Conservation (phyloP, 176 grass and related monocot species). For the Thinopyrum elongatum region DNA sequence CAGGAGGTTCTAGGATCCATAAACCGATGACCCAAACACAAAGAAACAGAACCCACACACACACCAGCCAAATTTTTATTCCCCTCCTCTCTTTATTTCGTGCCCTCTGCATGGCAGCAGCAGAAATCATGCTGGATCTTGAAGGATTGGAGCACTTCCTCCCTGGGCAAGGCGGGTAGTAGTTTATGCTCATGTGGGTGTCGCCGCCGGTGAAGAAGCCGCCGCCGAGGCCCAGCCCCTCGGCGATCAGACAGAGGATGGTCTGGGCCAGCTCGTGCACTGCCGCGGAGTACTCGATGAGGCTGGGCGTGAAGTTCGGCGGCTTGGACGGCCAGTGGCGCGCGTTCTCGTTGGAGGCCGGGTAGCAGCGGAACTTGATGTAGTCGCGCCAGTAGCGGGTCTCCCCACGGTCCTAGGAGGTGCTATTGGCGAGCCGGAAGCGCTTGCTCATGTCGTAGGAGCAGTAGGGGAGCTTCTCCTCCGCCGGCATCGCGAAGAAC, state of each 20-base stretch:
- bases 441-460: background rate
- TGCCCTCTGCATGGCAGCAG: background rate
- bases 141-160: slow-evolving; percentile 51
- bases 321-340: slow-evolving; percentile 60
- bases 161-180: slow-evolving; percentile 34
- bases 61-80: background rate
- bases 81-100: background rate
- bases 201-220: background rate
- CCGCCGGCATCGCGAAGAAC: background rate
- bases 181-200: slow-evolving; percentile 30
- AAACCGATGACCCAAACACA: background rate
- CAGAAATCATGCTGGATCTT: background rate
- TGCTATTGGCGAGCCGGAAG: slow-evolving; percentile 23
- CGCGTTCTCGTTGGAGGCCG: slow-evolving; percentile 13
- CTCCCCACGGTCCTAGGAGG: slow-evolving; percentile 39
- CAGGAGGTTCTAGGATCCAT: too few species aligned
- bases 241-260: slow-evolving; percentile 15
- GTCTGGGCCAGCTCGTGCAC: slow-evolving; percentile 35
- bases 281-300: background rate
- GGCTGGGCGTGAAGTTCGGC: background rate
- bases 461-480: slow-evolving; percentile 13
- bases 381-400: slow-evolving; percentile 10
- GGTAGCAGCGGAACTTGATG: slow-evolving; percentile 1
- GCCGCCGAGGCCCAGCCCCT: slow-evolving; percentile 16
- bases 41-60: background rate